Evolutionary conservation across 192 early-diverging fungal species (phyloP).

Genomic region (Coemansia sp.): DNA sequence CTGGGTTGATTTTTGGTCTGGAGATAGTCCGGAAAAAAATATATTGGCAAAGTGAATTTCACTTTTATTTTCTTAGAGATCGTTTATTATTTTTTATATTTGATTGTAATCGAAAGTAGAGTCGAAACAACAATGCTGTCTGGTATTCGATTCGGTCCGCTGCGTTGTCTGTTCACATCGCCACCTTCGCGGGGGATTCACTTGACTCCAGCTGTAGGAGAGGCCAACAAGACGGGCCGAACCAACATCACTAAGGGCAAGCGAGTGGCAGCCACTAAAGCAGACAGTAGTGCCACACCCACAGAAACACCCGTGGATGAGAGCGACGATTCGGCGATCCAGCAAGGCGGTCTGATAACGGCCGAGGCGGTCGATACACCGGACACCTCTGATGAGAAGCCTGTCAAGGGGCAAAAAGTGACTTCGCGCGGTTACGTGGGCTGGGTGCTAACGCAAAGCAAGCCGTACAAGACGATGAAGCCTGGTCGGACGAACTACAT

Average conservation of each 20-base stretch:
- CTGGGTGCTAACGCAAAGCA: conserved; percentile 31
- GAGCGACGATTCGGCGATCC: not conserved
- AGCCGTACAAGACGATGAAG: conserved; percentile 25
- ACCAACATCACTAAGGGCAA: not conserved
- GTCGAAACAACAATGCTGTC: conserved; percentile 18
- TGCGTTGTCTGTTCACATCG: conserved; percentile 9
- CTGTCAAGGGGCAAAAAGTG: not conserved
- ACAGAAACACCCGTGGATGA: not conserved
- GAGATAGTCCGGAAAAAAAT: not conserved
- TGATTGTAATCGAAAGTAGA: not conserved
- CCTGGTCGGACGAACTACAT: conserved; percentile 32
- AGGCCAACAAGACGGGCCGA: conserved; percentile 3
- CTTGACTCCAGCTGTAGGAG: conserved; percentile 7
- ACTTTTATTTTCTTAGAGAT: not conserved
- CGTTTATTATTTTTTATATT: not conserved
- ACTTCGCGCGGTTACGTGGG: conserved; percentile 32
- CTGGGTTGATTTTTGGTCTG: not conserved
- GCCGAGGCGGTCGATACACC: not conserved
- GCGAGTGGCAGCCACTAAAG: not conserved
- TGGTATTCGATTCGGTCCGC: conserved; percentile 15
- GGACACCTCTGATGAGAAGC: not conserved
- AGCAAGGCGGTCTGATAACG: not conserved
- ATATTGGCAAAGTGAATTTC: not conserved
- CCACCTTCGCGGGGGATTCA: conserved; percentile 19
- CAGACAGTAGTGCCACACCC: not conserved